Conservation (phyloP, 2,329 filamentous ascomycete genomes). For the Bipolaris sorokiniana region DNA sequence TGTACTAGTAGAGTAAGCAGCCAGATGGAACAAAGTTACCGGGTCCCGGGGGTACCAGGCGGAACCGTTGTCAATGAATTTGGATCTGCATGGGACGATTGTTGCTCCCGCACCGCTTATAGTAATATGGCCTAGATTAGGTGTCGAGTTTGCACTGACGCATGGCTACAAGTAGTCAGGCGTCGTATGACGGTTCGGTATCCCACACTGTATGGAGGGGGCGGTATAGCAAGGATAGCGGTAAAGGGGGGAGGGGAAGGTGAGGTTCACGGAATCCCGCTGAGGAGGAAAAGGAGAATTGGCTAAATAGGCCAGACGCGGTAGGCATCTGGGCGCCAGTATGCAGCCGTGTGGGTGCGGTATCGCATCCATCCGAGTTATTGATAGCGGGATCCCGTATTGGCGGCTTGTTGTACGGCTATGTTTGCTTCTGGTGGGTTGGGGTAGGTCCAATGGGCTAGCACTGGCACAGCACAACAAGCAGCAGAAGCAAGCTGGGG, state of each 20-base stretch:
- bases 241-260: background rate
- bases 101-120: constrained; percentile 20
- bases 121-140: constrained; percentile 25
- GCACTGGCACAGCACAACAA: background rate
- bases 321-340: background rate
- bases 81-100: constrained; percentile 13
- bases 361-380: constrained; percentile 2
- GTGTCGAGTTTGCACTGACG: constrained; percentile 25
- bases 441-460: constrained; percentile 1
- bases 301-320: constrained; percentile 15
- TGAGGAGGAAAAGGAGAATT: constrained; percentile 1
- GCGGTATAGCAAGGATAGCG: constrained; percentile 9
- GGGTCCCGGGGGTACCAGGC: constrained; percentile 27
- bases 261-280: background rate
- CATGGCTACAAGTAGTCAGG: constrained; percentile 30
- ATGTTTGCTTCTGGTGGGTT: constrained; percentile 4
- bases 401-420: constrained; percentile 2
- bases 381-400: constrained; percentile 11
- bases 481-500: constrained; percentile 1
- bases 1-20: constrained; percentile 4
- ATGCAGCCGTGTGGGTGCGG: constrained; percentile 2
- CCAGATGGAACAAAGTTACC: constrained; percentile 24
- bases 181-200: constrained; percentile 35
- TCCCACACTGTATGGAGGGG: constrained; percentile 14
- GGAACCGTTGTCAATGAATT: constrained; percentile 36